These are phyloP conservation scores for Rhytidiadelphus loreus DNA, from an alignment of 225 moss, liverwort and hornwort genomes.

Conservation along the genomic window DNA sequence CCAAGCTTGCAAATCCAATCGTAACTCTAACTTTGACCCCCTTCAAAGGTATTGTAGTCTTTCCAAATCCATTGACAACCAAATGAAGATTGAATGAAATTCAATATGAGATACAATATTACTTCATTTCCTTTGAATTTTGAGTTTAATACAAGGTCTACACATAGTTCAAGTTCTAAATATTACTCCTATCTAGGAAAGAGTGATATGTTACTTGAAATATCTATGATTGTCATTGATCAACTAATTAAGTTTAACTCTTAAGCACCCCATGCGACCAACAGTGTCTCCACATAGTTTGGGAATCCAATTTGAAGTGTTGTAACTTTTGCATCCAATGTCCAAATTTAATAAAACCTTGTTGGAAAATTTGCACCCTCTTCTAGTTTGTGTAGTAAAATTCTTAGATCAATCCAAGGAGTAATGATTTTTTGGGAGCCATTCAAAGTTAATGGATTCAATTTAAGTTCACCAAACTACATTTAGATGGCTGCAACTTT, in stretches of 20 bases:
- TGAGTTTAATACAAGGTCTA: too few relatives aligned
- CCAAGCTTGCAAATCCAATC: neutral
- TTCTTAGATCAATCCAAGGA: neutral
- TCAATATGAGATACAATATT: neutral
- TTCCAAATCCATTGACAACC: neutral
- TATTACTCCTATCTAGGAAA: too few relatives aligned
- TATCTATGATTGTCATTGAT: too few relatives aligned
- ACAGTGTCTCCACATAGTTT: neutral
- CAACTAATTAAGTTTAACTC: neutral
- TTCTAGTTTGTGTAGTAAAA: neutral
- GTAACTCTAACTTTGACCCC: neutral
- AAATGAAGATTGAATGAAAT: neutral
- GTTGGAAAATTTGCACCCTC: accelerated
- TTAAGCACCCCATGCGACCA: neutral
- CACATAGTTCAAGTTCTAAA: too few relatives aligned
- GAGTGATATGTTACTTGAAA: too few relatives aligned
- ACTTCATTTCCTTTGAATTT: neutral
- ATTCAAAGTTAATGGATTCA: neutral
- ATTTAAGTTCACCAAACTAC: neutral
- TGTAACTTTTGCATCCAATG: neutral
- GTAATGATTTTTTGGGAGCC: neutral
- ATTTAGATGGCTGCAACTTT: neutral
- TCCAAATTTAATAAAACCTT: neutral
- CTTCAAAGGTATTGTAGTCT: neutral
- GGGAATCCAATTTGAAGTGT: neutral